Evolutionary conservation across 768 basidiomycete genomes (phyloP).

Genomic region (Astraeus odoratus): DNA sequence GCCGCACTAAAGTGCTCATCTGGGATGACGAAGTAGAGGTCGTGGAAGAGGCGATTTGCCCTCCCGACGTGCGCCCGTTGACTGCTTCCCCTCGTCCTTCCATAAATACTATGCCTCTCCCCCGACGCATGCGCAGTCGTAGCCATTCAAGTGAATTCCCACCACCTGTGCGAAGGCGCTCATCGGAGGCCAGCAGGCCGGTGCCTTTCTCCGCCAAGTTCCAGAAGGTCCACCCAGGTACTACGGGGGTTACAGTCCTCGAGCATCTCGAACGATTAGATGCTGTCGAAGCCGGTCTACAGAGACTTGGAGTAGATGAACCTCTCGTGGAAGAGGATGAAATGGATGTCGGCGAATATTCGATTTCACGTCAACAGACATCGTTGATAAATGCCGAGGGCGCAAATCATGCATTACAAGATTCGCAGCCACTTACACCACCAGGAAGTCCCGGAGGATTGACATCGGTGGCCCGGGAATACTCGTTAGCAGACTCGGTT

Average conservation of each 20-base stretch:
- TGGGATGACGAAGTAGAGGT: constrained; percentile 85
- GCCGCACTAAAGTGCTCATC: constrained; percentile 73
- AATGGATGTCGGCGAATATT: constrained; percentile 59
- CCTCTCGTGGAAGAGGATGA: constrained; percentile 41
- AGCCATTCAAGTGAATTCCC: constrained; percentile 63
- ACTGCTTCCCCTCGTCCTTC: constrained; percentile 53
- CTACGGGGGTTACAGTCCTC: constrained; percentile 79
- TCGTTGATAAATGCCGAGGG: constrained; percentile 27
- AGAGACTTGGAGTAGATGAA: constrained; percentile 61
- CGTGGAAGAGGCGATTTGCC: constrained; percentile 40
- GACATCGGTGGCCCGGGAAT: constrained; percentile 49
- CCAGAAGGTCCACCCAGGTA: constrained; percentile 75
- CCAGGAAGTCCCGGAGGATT: constrained; percentile 49
- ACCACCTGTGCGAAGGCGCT: constrained; percentile 58
- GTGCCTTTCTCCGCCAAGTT: constrained; percentile 83
- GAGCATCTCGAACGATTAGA: constrained; percentile 84
- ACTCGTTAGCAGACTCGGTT: constrained; percentile 47
- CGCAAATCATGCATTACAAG: constrained; percentile 6
- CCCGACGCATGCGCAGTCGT: constrained; percentile 49
- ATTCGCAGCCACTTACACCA: constrained; percentile 43
- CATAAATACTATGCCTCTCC: constrained; percentile 53
- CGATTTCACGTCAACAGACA: constrained; percentile 12
- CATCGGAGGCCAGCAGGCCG: constrained; percentile 61
- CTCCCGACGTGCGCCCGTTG: constrained; percentile 28
- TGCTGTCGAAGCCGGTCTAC: constrained; percentile 71